These are phyloP conservation scores for Clitopilus passeckerianus DNA, from an alignment of 768 basidiomycete species.

Conservation along the genomic window DNA sequence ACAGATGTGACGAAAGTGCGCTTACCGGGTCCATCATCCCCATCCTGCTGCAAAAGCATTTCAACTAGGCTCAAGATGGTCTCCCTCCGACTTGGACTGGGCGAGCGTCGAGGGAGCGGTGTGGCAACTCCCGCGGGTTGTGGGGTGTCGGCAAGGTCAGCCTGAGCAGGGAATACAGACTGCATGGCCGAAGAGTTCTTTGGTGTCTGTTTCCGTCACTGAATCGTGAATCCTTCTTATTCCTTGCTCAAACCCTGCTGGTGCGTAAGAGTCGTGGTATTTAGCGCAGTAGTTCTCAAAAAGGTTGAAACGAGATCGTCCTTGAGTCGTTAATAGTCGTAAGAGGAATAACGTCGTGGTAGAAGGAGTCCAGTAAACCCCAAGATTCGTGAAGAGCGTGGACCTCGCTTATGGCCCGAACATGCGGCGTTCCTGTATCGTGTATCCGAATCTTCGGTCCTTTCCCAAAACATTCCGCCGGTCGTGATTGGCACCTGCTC, in stretches of 20 bases:
- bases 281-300: not conserved
- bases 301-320: not conserved
- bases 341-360: not conserved
- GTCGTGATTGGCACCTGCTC: not conserved
- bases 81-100: conserved; percentile 30
- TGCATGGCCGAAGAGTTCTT: conserved; percentile 8
- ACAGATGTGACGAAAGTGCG: conserved; percentile 1
- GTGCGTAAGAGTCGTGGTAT: conserved; percentile 13
- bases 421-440: not conserved
- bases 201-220: not conserved
- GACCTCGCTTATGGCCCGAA: not conserved
- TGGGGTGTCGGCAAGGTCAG: conserved; percentile 12
- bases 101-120: conserved; percentile 22
- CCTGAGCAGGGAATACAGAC: conserved; percentile 9
- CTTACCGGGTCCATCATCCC: conserved; percentile 25
- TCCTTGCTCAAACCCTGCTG: not conserved
- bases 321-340: not conserved
- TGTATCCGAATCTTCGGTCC: not conserved
- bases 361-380: not conserved
- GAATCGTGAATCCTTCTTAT: conserved; percentile 5
- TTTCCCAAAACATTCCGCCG: not conserved
- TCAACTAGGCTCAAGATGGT: conserved; percentile 48
- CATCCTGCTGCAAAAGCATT: conserved; percentile 38
- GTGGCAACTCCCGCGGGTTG: conserved; percentile 13
- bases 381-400: not conserved